These are phyloP conservation scores for Neurospora discreta DNA, from an alignment of 495 filamentous ascomycete genomes.

Conservation along the genomic window DNA sequence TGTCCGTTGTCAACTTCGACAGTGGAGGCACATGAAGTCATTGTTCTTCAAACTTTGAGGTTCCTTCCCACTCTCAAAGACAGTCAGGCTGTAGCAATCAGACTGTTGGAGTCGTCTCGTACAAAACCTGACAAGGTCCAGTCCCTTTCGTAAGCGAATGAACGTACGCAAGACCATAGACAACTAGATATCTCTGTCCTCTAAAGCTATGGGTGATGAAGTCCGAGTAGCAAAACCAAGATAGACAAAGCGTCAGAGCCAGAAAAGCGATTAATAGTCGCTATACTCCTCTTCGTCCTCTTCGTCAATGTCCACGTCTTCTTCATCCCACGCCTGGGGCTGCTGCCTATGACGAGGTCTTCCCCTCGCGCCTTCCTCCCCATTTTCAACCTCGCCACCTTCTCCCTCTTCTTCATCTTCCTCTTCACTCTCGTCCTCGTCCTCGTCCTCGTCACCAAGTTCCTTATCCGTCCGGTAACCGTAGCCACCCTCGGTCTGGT, in stretches of 20 bases:
- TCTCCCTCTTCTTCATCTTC: constrained; percentile 1
- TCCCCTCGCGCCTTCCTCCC: background rate
- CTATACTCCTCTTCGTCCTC: background rate
- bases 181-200: background rate
- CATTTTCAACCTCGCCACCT: background rate
- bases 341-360: background rate
- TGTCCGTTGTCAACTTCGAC: no score
- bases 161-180: background rate
- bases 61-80: no score
- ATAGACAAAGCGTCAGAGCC: background rate
- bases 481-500: background rate
- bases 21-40: no score
- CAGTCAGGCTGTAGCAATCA: no score
- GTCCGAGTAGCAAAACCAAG: background rate
- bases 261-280: constrained; percentile 3
- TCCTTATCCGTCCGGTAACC: constrained; percentile 10
- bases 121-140: no score
- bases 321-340: background rate
- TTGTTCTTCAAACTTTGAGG: no score
- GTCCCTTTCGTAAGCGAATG: no score
- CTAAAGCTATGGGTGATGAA: background rate
- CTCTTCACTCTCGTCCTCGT: constrained; percentile 7
- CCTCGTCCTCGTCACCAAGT: constrained; percentile 6
- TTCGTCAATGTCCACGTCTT: background rate
- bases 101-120: no score